Percentiles rank a stretch among this genome's conserved stretches.
These are phyloP conservation scores for Fennellomyces sp. DNA, from an alignment of 371 early-diverging fungal species.

Conservation along the genomic window DNA sequence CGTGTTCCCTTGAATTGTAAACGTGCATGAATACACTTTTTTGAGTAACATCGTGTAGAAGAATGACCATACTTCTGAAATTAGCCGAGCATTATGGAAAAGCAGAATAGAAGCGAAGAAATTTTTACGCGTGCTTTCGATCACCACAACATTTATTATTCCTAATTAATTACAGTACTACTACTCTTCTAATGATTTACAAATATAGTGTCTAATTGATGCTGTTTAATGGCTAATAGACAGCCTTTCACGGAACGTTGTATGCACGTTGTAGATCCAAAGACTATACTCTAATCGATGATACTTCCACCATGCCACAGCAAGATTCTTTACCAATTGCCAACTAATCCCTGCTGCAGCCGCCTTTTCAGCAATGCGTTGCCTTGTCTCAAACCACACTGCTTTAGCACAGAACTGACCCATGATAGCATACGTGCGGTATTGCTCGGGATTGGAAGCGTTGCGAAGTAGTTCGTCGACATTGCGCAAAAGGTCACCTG, in stretches of 20 bases:
- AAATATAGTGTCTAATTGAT: too few species aligned
- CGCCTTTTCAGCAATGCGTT: neutral
- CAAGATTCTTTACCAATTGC: conserved; percentile 8
- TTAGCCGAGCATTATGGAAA: too few species aligned
- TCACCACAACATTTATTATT: too few species aligned
- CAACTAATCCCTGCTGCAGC: conserved; percentile 5
- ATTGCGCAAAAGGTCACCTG: conserved; percentile 84
- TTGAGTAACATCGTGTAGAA: too few species aligned
- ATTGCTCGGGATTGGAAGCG: conserved; percentile 28
- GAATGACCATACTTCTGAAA: too few species aligned
- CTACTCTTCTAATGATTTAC: too few species aligned
- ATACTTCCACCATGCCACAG: conserved; percentile 12
- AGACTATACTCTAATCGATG: conserved; percentile 3
- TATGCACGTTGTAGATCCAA: conserved; percentile 1
- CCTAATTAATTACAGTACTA: too few species aligned
- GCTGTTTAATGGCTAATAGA: too few species aligned
- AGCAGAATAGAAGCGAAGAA: too few species aligned
- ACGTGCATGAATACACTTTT: too few species aligned
- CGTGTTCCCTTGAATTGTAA: too few species aligned
- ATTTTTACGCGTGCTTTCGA: too few species aligned
- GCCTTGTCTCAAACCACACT: conserved; percentile 45
- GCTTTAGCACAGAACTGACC: conserved; percentile 62
- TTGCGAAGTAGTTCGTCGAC: conserved; percentile 54
- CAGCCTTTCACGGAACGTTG: neutral
- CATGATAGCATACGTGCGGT: conserved; percentile 59